Evolutionary conservation across 768 basidiomycete species (phyloP), one percentile per base, ranked within the genome.

Genomic region (Clathrus columnatus): DNA sequence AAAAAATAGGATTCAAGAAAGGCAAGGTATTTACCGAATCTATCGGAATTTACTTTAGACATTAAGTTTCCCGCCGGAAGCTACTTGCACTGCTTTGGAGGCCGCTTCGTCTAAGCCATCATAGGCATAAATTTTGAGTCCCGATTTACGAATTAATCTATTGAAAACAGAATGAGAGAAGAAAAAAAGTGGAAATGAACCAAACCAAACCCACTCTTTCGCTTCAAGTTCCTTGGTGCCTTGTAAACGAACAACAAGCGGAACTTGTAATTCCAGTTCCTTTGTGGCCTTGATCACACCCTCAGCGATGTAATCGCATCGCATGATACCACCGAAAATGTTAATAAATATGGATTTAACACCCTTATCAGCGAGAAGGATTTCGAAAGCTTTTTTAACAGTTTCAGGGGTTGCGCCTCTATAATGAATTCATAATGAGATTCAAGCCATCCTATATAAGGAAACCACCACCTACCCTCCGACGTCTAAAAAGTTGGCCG

Each of bases 271-370:
- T 43, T 81, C 72, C 43, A 99, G 78, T 67, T 98, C 96, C 70
- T 89, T 90, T 26, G 94, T 91, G 20, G 96, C 96, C 63, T 91
- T 92, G 73, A 99, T 99, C 67, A 98, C 95, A 71, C 96, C 96
- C 69, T 95, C 92, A 2, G 92, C 92, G 63, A 94, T 93, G 67
- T 94, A 94, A 68, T 99, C 96, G 64, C 96, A 99, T 65, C 96
- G 84, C 96, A 99, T 99, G 73, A 97, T 99, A 81, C 87, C 92
- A 62, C 91, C 91, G 63, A 94, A 93, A 68, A 93, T 92, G 74
- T 99, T 99, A 73, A 99, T 96, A 69, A 98, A 97, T 63, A 99
- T 99, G 56, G 89, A 89, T 79, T 94, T 95, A 63, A 98, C 95
- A 68, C 90, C 89, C 60, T 85, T 83, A 66, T 98, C 93, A 46